A percentile compares a stretch with the other conserved stretches of the same genome.
These are phyloP conservation scores for Candida ulmi DNA, from an alignment of 805 yeast species.

Conservation along the genomic window DNA sequence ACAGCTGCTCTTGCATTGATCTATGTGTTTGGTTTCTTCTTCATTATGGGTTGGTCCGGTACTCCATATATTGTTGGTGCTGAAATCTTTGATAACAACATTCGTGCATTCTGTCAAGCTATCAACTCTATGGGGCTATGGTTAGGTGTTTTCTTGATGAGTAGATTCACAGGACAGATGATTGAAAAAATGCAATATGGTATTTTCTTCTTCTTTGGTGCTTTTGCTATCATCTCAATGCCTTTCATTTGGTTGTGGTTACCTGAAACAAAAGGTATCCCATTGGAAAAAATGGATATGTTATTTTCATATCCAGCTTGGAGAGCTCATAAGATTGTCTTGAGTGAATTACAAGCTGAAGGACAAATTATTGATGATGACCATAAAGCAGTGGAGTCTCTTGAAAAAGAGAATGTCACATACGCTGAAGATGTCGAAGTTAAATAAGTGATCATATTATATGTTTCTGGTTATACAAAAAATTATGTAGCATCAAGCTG, in stretches of 20 bases:
- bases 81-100: slow-evolving; percentile 39
- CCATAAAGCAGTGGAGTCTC: background rate
- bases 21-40: slow-evolving; percentile 38
- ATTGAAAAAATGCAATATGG: slow-evolving; percentile 38
- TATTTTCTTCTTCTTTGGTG: slow-evolving; percentile 33
- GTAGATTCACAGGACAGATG: slow-evolving; percentile 40
- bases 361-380: background rate
- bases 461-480: no score
- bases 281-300: slow-evolving; percentile 39
- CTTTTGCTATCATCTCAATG: slow-evolving; percentile 20
- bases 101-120: slow-evolving; percentile 39
- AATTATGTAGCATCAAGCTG: background rate
- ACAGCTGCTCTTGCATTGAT: slow-evolving; percentile 29
- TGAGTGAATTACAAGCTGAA: background rate
- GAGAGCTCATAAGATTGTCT: slow-evolving; percentile 12
- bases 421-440: no score
- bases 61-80: slow-evolving; percentile 42
- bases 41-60: slow-evolving; percentile 43
- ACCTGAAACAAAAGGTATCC: slow-evolving; percentile 42
- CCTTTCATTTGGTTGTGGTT: slow-evolving; percentile 36
- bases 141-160: slow-evolving; percentile 46
- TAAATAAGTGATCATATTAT: no score
- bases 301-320: slow-evolving; percentile 17
- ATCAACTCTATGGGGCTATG: slow-evolving; percentile 41
- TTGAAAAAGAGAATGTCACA: background rate